These are phyloP conservation scores for Lactifluus pinguis DNA, from an alignment of 768 basidiomycete genomes.

Conservation along the genomic window DNA sequence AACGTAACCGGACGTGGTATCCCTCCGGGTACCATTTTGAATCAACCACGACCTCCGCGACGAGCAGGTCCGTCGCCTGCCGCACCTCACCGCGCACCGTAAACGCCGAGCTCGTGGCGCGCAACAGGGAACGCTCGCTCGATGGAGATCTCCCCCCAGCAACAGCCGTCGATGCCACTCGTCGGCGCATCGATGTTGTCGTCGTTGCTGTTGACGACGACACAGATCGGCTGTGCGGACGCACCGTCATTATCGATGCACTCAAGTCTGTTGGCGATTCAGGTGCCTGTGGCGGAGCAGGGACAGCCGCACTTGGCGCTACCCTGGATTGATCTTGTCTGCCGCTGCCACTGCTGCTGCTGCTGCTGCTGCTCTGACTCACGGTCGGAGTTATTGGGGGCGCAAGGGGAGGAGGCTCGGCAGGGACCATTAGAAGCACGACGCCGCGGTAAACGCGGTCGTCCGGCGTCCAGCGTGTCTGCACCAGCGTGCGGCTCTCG, in stretches of 20 bases:
- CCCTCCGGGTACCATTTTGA: constrained; percentile 72
- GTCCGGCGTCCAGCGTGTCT: constrained; percentile 42
- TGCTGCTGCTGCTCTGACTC: not conserved
- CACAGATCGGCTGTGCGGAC: constrained; percentile 16
- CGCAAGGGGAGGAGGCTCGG: constrained; percentile 12
- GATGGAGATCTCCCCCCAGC: not conserved
- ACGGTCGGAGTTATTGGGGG: constrained; percentile 9
- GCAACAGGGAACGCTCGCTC: not conserved
- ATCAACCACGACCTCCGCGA: constrained; percentile 75
- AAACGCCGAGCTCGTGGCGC: constrained; percentile 45
- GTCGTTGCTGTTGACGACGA: not conserved
- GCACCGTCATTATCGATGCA: not conserved
- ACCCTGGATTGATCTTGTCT: constrained; percentile 5
- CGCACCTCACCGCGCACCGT: constrained; percentile 53
- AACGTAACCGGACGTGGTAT: constrained; percentile 47
- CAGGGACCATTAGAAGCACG: constrained; percentile 36
- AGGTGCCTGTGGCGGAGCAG: not conserved
- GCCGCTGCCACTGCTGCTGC: no score
- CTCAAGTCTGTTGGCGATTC: not conserved
- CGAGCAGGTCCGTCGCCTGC: constrained; percentile 57
- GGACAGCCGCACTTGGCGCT: not conserved
- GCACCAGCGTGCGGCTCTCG: constrained; percentile 46
- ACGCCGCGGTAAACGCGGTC: constrained; percentile 43
- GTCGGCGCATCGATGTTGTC: no score
- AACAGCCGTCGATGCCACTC: not conserved